Percentiles rank a stretch among this genome's conserved stretches.
phyloP scores from a whole-genome alignment of 345 rosid species.

The rapeseed (Brassica napus) region Da-Ae NC_063451.1:2079001-2079500 shows the following conservation, averaged over 20 bases:
- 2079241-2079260: not conserved
- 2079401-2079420: too few relatives aligned
- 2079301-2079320: too few relatives aligned
- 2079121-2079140: not conserved
- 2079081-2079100: not conserved
- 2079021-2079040: not conserved
- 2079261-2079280: not conserved
- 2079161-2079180: not conserved
- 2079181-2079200: not conserved
- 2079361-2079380: too few relatives aligned
- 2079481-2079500: too few relatives aligned
- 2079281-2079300: too few relatives aligned
- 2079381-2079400: too few relatives aligned
- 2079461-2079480: too few relatives aligned
- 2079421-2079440: too few relatives aligned
- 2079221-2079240: not conserved
- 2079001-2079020: not conserved
- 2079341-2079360: too few relatives aligned
- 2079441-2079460: too few relatives aligned
- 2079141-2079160: not conserved
- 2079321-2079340: too few relatives aligned
- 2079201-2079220: not conserved
- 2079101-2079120: not conserved
- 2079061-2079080: not conserved
- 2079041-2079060: not conserved